Base-by-base conservation (phyloP, 805 yeast genomes). In the Lachancea thermotolerans region DNA sequence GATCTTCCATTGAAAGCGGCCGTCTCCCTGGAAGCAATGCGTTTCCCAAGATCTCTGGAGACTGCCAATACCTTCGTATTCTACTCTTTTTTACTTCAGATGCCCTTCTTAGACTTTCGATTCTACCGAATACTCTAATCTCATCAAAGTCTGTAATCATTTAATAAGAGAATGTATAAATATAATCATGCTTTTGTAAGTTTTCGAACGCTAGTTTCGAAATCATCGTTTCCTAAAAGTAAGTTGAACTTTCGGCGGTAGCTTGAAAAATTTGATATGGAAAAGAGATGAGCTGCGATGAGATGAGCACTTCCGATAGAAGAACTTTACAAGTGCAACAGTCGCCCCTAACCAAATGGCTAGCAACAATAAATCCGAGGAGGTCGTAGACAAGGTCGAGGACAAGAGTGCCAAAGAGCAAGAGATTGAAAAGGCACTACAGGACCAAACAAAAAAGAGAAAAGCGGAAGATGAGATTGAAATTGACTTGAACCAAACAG, bases 401-500 rank as follows among this genome's bases (percentile, higher is more conserved):
- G 31, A 47, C 37, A 62, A 58, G 39, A 51, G 54, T 52, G 52
- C 54, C 32, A 55, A 58, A 39, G 59, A 59, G 46, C 60, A 56
- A 52, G 49, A 56, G 36, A 58, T 62, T 42, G 61, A 61, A 54
- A 56, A 61, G 44, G 67, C 66, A 35, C 49, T 65, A 28, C 32
- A 35, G 41, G 66, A 67, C 37, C 68, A 66, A 46, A 59, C 65
- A 32, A 63, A 57, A 57, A 64, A 59, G 54, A 66, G 64, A 54
- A 58, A 54, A 51, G 68, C 67, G 37, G 71, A 69, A 14, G 73
- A 70, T 50, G 87, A 82, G 58, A 73, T 85, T 42, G 85, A 79
- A 53, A 83, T 85, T 49, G 85, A 84, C 58, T 67, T 85, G 44
- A 67, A 70, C 18, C 84, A 79, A 39, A 80, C 87, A 5, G 77